Evolutionary conservation across 2,329 filamentous ascomycete genomes (phyloP).

Genomic region (Penicillium sp.): DNA sequence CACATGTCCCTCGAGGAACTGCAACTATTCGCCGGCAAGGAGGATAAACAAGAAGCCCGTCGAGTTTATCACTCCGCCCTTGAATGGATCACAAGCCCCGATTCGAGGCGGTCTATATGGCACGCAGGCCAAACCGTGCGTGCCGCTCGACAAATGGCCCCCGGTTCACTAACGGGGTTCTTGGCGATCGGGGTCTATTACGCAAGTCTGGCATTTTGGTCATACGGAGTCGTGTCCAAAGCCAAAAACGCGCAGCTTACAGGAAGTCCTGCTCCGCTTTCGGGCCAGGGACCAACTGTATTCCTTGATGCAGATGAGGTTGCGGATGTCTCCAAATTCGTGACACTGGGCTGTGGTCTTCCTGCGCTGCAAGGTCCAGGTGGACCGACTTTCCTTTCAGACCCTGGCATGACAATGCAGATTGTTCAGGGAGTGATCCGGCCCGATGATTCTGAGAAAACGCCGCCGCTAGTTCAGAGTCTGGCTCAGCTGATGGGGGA

Average conservation of each 20-base stretch:
- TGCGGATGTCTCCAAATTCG: conserved; percentile 56
- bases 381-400: conserved; percentile 45
- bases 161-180: conserved; percentile 61
- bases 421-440: conserved; percentile 57
- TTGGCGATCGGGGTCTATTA: conserved; percentile 68
- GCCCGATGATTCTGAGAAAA: conserved; percentile 51
- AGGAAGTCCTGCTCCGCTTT: conserved; percentile 21
- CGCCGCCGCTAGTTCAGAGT: conserved; percentile 66
- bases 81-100: conserved; percentile 38
- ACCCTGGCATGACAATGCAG: conserved; percentile 60
- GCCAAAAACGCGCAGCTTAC: conserved; percentile 37
- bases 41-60: conserved; percentile 41
- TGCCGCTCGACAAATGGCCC: conserved; percentile 56
- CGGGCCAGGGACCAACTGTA: conserved; percentile 34
- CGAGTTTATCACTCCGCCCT: conserved; percentile 34
- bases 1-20: conserved; percentile 45
- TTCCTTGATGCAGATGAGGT: conserved; percentile 59
- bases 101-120: conserved; percentile 53
- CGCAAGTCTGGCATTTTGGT: conserved; percentile 67
- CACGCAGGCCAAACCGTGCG: conserved; percentile 67
- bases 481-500: conserved; percentile 58
- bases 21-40: conserved; percentile 45
- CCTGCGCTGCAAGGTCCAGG: conserved; percentile 49
- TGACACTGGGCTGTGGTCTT: conserved; percentile 55
- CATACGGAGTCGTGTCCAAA: conserved; percentile 60